Evolutionary conservation across 495 filamentous ascomycete species (phyloP), one percentile per base, ranked within the genome.

Genomic region (Annulohypoxylon moriforme): DNA sequence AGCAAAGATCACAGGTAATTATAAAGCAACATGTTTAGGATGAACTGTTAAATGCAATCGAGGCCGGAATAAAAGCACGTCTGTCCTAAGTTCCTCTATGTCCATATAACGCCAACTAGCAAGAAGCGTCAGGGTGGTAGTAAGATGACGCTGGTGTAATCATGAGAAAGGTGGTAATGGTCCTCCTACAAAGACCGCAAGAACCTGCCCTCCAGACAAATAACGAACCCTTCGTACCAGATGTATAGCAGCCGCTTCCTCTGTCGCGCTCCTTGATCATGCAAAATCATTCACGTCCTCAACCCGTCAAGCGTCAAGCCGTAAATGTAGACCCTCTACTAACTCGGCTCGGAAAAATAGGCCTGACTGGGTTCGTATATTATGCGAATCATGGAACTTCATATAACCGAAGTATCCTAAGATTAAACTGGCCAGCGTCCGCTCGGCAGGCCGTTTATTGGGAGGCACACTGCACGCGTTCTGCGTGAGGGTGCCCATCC

Each of bases 381-480:
- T 59, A 67, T 67, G 59, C 62, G 67, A 70, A 46, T 24, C 42
- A 33, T 36, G 56, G 44, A 31, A 60, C 16, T 49, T 36, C 31
- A 18, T 58, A 18, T 31, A 36, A 22, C 16, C 14, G 29, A 33
- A 27, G 24, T 52, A 60, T 33, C 56, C 38, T 33, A 16, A 11
- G 22, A 20, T 40, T 22, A 14, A 58, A 64, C 34, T 42, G 16
- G 50, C 13, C 34, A 44, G n/a, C 40, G 4, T 20, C 50, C 31
- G n/a, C 27, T 47, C 14, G 46, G 18, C 9, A 46, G 1, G n/a
- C 31, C n/a, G 44, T 72, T 91, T 97, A 99, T 88, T 98, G 96
- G 6, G 93, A 96, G 68, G 96, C 96, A 80, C 96, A 99, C 85
- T 98, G 96, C 74, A 99, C 94, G 42, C 96, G 87, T 85, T 99